A percentile compares a stretch with the other conserved stretches of the same genome.
phyloP scores from a whole-genome alignment of 805 yeast genomes.

The Barnettozyma botsteinii region DNA sequence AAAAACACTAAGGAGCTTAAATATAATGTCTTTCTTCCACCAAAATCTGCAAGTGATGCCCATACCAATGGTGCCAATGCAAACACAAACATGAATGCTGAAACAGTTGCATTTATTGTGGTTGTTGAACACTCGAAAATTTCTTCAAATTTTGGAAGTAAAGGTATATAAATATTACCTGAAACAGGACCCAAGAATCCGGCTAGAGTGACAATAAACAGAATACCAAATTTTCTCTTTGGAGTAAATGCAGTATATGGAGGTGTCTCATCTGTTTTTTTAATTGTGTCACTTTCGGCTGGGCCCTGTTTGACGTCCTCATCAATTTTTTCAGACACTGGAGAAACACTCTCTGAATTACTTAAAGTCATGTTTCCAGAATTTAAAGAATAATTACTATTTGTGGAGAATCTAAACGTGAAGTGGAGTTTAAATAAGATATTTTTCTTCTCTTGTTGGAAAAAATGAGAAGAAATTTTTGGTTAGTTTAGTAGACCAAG shows the following conservation, averaged over 20 bases:
- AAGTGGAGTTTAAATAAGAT: too few species aligned
- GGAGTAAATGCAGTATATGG: slow-evolving; percentile 31
- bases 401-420: too few species aligned
- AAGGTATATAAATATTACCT: slow-evolving; percentile 53
- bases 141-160: slow-evolving; percentile 39
- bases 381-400: too few species aligned
- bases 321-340: too few species aligned
- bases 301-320: too few species aligned
- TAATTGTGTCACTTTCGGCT: too few species aligned
- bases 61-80: slow-evolving; percentile 51
- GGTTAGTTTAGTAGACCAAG: too few species aligned
- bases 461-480: too few species aligned
- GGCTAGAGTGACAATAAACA: slow-evolving; percentile 38
- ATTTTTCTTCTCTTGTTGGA: too few species aligned
- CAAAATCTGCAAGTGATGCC: slow-evolving; percentile 50
- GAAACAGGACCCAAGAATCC: slow-evolving; percentile 53
- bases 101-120: slow-evolving; percentile 48
- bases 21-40: slow-evolving; percentile 63
- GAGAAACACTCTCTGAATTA: too few species aligned
- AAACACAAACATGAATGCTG: slow-evolving; percentile 51
- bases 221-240: slow-evolving; percentile 29
- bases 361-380: too few species aligned
- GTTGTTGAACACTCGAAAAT: slow-evolving; percentile 37
- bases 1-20: slow-evolving; percentile 51
- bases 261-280: background rate